Base-by-base conservation (phyloP, 2,329 filamentous ascomycete species). In the Trichophyton mentagrophytes region DNA sequence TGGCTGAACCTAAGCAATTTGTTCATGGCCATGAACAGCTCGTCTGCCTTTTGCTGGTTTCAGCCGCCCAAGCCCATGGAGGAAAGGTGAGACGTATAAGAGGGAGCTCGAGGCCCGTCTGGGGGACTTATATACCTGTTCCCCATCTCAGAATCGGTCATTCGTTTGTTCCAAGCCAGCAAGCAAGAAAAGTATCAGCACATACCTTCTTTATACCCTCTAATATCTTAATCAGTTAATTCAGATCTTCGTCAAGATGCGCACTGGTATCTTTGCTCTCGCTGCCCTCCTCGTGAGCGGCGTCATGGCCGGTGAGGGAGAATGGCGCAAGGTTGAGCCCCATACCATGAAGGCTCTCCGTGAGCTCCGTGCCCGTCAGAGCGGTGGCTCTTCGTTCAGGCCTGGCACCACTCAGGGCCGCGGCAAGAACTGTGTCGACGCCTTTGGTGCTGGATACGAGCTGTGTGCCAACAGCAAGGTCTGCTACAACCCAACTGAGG, bases 401-500 rank as follows among this genome's bases (percentile, higher is more conserved):
- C 64, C 64, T 17, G 62, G 61, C 3, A 56, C 60, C 25, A 30
- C 36, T 17, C 60, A 57, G 9, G 59, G 59, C 9, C 60, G 36
- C 11, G 64, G 64, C 17, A 20, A 33, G 9, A 61, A 25, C 53
- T 65, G 64, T 42, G 55, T 20, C 25, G 61, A 62, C 17, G 65
- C 64, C 40, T 66, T 66, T 25, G 65, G 64, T 22, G 59, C 56
- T 15, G 64, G 61, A 36, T 64, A 60, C 55, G 20, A 58, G 15
- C 59, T 62, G 17, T 66, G 65, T 33, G 65, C 62, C 30, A 40
- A 55, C 30, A 59, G 61, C 56, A 55, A 60, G 13, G 22, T 59
- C 38, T 66, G 65, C 56, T 66, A 64, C 59, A 65, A 62, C 51
- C 58, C 64, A 49, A 59, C 27, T 40, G 62, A 60, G 30, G 65